Evolutionary conservation across 768 basidiomycete species (phyloP), one percentile per base, ranked within the genome.

Genomic region (Russula earlei): DNA sequence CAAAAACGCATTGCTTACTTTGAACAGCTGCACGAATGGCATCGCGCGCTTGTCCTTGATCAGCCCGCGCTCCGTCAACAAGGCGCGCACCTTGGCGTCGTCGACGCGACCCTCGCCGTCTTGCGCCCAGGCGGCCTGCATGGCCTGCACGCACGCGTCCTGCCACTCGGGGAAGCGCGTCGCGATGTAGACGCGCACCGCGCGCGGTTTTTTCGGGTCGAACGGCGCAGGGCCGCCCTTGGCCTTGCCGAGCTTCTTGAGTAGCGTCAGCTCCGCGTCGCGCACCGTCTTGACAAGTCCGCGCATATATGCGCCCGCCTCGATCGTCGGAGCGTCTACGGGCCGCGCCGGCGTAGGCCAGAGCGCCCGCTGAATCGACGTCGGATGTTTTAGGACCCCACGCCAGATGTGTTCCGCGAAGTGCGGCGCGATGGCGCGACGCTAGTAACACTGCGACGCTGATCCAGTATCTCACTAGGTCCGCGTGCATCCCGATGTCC

Each of bases 11-110:
- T 19, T 3, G 10, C 29, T 5, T 2, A 93, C 95, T 84, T 96
- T 94, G 83, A 97, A 88, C 29, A 77, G 72, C 56, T 94, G 89
- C 44, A 93, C 81, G 72, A 95, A 97, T 5, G 94, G 94, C 95
- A 97, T 97, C 40, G 79, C 79, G 42, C 84, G 81, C 75, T 98
- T 98, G 72, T 98, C 92, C 78, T 96, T 97, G 72, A 93, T 84
- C 68, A 96, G 67, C 5, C 90, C 92, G 20, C 75, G 77, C 67
- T 80, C 75, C 8, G 76, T 77, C 67, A 97, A 67, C 62, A 79
- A 62, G 64, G 81, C 74, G 68, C 84, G 79, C 49, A 94, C 81
- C 68, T 83, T 84, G 36, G 72, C 82, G 66, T 97, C 93, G 66
- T 99, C 90, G 33, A 97, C 85, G 62, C 75, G 78, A 56, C 82